Conservation (phyloP, 2,329 filamentous ascomycete species). For the Cryphonectria naterciae region DNA sequence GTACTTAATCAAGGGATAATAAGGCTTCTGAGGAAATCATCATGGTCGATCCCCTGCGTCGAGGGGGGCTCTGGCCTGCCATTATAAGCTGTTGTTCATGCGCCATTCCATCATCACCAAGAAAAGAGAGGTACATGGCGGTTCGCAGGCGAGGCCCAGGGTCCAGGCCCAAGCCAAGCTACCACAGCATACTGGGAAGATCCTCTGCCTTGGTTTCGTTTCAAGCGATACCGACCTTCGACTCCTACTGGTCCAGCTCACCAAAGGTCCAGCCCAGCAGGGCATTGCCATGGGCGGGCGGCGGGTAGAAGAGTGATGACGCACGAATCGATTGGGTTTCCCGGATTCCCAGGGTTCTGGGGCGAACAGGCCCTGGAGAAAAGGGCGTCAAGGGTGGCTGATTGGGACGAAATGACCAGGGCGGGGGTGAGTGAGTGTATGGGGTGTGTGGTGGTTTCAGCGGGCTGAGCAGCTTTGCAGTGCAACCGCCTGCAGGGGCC, state of each 20-base stretch:
- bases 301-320: conserved; percentile 23
- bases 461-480: conserved; percentile 12
- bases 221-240: background rate
- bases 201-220: conserved; percentile 22
- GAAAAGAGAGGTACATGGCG: background rate
- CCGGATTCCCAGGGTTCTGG: conserved; percentile 24
- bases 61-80: conserved; percentile 2
- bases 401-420: background rate
- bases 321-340: conserved; percentile 29
- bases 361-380: background rate
- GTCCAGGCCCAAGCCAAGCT: background rate
- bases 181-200: background rate
- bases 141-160: conserved; percentile 2
- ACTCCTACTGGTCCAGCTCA: conserved; percentile 21
- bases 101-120: background rate
- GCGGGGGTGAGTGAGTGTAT: background rate
- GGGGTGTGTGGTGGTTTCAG: conserved; percentile 5
- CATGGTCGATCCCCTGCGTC: conserved; percentile 7
- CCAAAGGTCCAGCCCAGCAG: background rate
- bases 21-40: background rate
- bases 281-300: conserved; percentile 18
- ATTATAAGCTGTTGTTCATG: conserved; percentile 34
- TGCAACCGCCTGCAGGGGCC: background rate
- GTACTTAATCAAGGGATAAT: background rate
- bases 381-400: conserved; percentile 2